Conservation (phyloP, 805 yeast species). For the Zygosaccharomyces bailii region DNA sequence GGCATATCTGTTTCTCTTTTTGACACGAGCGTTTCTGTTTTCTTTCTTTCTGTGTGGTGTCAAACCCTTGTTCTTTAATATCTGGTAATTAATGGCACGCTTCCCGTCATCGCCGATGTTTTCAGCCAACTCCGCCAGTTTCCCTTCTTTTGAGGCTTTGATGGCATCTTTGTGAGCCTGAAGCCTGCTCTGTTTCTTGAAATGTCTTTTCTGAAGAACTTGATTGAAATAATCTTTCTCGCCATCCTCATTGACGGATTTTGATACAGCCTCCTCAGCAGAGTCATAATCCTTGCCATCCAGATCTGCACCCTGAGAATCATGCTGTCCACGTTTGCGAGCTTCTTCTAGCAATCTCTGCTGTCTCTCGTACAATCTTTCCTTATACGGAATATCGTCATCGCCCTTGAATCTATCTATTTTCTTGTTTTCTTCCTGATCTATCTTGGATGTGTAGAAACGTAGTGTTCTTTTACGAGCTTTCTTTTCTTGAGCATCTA, state of each 20-base stretch:
- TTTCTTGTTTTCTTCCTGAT: conserved; percentile 68
- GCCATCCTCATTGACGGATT: conserved; percentile 42
- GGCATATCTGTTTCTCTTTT: conserved; percentile 96
- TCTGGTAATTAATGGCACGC: conserved; percentile 93
- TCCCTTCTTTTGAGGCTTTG: conserved; percentile 81
- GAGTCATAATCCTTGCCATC: conserved; percentile 49
- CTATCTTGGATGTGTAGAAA: conserved; percentile 95
- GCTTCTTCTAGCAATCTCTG: conserved; percentile 87
- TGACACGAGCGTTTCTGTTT: conserved; percentile 91
- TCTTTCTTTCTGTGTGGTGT: conserved; percentile 92
- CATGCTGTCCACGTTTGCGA: conserved; percentile 69
- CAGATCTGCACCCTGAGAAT: conserved; percentile 52
- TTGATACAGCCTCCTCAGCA: conserved; percentile 45
- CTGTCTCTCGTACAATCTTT: conserved; percentile 85
- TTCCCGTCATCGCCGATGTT: conserved; percentile 72
- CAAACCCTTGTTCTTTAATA: conserved; percentile 92
- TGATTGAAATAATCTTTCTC: conserved; percentile 58
- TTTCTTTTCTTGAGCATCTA: conserved; percentile 83
- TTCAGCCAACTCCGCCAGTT: conserved; percentile 66
- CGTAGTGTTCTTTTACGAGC: conserved; percentile 77
- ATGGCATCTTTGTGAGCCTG: conserved; percentile 68
- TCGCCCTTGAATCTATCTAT: conserved; percentile 71
- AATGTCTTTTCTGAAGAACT: conserved; percentile 46
- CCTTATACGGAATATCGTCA: conserved; percentile 85
- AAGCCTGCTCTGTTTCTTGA: conserved; percentile 52